These are phyloP conservation scores for Acrocalymma vagum DNA, from an alignment of 2,329 filamentous ascomycete genomes.

Conservation along the genomic window DNA sequence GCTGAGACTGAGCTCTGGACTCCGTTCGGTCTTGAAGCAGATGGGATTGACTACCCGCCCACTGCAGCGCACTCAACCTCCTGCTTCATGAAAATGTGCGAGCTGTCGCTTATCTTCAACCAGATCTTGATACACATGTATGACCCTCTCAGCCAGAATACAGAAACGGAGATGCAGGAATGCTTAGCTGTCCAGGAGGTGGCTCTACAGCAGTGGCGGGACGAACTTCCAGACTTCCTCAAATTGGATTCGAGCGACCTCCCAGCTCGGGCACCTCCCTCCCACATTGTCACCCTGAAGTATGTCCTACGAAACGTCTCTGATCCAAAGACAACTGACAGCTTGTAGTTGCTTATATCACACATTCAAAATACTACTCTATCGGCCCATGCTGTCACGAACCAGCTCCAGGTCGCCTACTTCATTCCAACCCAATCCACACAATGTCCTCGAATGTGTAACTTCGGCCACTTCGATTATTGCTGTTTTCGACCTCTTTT, in stretches of 20 bases:
- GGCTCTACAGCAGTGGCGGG: conserved; percentile 17
- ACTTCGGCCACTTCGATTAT: conserved; percentile 18
- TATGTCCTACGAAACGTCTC: not conserved
- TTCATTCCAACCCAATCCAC: conserved; percentile 12
- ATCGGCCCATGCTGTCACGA: conserved; percentile 14
- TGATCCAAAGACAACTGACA: no score
- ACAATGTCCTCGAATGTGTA: conserved; percentile 18
- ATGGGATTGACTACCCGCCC: conserved; percentile 9
- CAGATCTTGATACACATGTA: conserved; percentile 15
- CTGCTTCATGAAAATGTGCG: conserved; percentile 19
- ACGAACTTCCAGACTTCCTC: conserved; percentile 14
- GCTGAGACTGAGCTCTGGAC: conserved; percentile 18
- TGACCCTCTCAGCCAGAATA: conserved; percentile 7
- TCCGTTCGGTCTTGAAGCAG: conserved; percentile 13
- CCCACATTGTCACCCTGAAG: conserved; percentile 17
- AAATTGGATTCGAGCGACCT: conserved; percentile 19
- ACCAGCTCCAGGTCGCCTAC: conserved; percentile 3
- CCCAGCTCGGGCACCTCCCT: conserved; percentile 7
- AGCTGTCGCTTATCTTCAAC: conserved; percentile 17
- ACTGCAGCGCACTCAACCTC: conserved; percentile 18
- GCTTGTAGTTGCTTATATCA: conserved; percentile 14
- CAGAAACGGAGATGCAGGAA: conserved; percentile 6
- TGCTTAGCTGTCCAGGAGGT: conserved; percentile 8
- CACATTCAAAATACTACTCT: conserved; percentile 16
- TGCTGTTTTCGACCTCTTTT: conserved; percentile 15